Evolutionary conservation across 2,329 filamentous ascomycete species (phyloP).

Genomic region (Cercospora citrullina): DNA sequence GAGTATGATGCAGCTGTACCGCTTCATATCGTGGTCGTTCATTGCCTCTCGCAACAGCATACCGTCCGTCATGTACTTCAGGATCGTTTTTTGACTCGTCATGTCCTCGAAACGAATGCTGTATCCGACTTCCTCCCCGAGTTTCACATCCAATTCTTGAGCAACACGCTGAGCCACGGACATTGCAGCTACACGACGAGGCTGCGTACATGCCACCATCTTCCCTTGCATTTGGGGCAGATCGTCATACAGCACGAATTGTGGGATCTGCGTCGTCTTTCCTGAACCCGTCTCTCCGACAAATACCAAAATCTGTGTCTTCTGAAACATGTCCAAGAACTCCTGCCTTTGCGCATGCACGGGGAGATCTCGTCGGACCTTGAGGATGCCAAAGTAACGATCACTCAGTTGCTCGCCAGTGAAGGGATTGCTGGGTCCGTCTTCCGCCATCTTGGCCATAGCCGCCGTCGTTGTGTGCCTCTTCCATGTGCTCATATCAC

Average conservation of each 20-base stretch:
- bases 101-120: constrained; percentile 98
- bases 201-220: constrained; percentile 95
- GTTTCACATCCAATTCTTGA: constrained; percentile 88
- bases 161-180: constrained; percentile 97
- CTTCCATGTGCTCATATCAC: constrained; percentile 61
- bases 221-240: constrained; percentile 82
- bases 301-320: constrained; percentile 93
- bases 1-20: constrained; percentile 97
- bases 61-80: constrained; percentile 99
- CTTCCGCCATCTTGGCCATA: constrained; percentile 72
- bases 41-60: constrained; percentile 96
- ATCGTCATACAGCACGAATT: constrained; percentile 97
- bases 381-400: constrained; percentile 86
- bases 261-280: constrained; percentile 98
- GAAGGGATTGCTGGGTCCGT: constrained; percentile 82
- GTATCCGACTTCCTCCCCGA: constrained; percentile 96
- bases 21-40: constrained; percentile 86
- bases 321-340: constrained; percentile 89
- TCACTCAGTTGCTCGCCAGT: constrained; percentile 73
- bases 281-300: constrained; percentile 99
- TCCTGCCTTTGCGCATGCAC: constrained; percentile 91
- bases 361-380: constrained; percentile 79
- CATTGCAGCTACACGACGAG: constrained; percentile 96
- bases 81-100: constrained; percentile 80
- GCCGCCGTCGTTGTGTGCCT: constrained; percentile 78